Base-by-base conservation (phyloP, 228 moss, liverwort and hornwort genomes). In the Sphagnum fallax region DNA sequence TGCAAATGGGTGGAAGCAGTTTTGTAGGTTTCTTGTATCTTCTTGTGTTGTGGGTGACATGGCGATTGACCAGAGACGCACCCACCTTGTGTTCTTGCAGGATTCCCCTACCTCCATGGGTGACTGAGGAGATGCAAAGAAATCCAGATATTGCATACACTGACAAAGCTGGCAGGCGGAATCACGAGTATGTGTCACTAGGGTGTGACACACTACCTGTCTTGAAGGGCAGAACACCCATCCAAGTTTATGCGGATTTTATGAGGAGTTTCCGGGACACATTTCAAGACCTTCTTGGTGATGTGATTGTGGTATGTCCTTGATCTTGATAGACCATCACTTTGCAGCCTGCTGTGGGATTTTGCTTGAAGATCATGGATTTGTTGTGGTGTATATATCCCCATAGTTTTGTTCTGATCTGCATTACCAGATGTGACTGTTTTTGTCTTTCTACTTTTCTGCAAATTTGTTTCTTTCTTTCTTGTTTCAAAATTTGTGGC, bases 261-360 rank as follows among this genome's bases (percentile, higher is more conserved):
- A 85, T 85, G 85, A 74, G 81, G 69, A 82, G 77, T 62, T 85
- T 85, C 52, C 65, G 85, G 6, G 82, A 85, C n/a, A 72, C 60
- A 8, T 84, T 84, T 62, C 66, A 65, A 14, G 78, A 80, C 10
- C 55, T 78, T 48, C 64, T 81, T 4, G 84, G 84, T 1, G 81
- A 84, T 1, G 71, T 65, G 0, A 69, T 84, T 4, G 60, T 84
- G 4, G 76, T 77, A 57, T 71, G 76, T 67, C 9, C 10, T 64
- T 64, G 32, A 32, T 32, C 32, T 32, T 32, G 32, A 32, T 32
- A 32, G 32, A 32, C 32, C 32, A 32, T 32, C 32, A 32, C 32
- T 32, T 32, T 32, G 32, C 32, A 32, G 3, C 32, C 32, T 32
- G 32, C 32, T 32, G 32, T 32, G 32, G 32, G 32, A 32, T 32